These are phyloP conservation scores for Pterula multifida DNA, from an alignment of 1,284 basidiomycete genomes.

Conservation along the genomic window DNA sequence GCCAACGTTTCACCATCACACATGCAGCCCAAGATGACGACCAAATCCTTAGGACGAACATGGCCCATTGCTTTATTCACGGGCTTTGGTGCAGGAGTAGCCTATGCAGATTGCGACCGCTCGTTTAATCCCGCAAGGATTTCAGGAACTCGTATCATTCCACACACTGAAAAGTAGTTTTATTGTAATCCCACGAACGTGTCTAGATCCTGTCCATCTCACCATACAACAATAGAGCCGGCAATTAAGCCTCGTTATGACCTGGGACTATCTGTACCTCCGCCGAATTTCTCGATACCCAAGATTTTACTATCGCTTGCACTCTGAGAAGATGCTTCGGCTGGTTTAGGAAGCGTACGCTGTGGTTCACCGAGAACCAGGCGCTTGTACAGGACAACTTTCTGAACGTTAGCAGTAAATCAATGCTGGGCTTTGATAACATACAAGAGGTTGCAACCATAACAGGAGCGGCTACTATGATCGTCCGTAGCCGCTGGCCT, in stretches of 20 bases:
- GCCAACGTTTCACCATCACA: slow-evolving; percentile 4
- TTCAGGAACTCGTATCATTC: slow-evolving; percentile 76
- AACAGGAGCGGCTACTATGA: slow-evolving; percentile 51
- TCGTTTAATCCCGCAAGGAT: slow-evolving; percentile 92
- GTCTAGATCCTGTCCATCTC: neutral
- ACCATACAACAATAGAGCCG: neutral
- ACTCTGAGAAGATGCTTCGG: slow-evolving; percentile 7
- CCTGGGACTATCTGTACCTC: neutral
- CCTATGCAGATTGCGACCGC: slow-evolving; percentile 93
- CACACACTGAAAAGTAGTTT: slow-evolving; percentile 14
- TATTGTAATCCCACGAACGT: neutral
- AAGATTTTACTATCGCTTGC: neutral
- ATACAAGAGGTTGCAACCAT: slow-evolving; percentile 39
- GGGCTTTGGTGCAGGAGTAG: slow-evolving; percentile 81
- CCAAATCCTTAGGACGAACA: slow-evolving; percentile 62
- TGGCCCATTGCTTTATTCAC: slow-evolving; percentile 93
- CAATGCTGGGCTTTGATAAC: slow-evolving; percentile 8
- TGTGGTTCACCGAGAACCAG: slow-evolving; percentile 51
- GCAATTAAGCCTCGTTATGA: neutral
- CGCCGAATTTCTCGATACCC: neutral
- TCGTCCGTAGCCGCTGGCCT: slow-evolving; percentile 41
- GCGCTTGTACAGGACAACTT: slow-evolving; percentile 58
- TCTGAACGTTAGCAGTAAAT: slow-evolving; percentile 1
- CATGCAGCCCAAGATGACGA: slow-evolving; percentile 8
- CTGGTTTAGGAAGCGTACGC: slow-evolving; percentile 20